These are phyloP conservation scores for Pisolithus tinctorius DNA, from an alignment of 768 basidiomycete genomes.

Conservation along the genomic window DNA sequence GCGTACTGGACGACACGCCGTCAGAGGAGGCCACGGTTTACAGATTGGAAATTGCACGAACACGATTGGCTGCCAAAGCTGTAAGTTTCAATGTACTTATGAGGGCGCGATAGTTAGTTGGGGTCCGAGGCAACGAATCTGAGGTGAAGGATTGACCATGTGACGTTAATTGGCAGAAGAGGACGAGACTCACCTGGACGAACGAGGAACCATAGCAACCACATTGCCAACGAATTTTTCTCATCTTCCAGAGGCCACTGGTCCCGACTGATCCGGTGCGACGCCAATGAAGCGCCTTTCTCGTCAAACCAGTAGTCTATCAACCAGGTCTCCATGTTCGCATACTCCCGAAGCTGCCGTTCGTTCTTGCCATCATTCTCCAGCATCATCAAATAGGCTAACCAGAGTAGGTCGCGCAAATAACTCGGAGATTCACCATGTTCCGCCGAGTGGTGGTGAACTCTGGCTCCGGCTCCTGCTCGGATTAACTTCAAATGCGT, in stretches of 20 bases:
- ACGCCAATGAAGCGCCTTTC: constrained; percentile 48
- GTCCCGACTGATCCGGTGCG: constrained; percentile 33
- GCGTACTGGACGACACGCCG: constrained; percentile 43
- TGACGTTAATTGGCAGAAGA: neutral
- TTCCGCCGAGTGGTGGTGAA: constrained; percentile 8
- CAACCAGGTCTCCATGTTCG: constrained; percentile 56
- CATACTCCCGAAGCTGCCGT: constrained; percentile 64
- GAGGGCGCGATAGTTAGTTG: constrained; percentile 37
- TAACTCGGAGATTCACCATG: constrained; percentile 16
- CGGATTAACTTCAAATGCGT: constrained; percentile 51
- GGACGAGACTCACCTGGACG: constrained; percentile 42
- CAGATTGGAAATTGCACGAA: constrained; percentile 25
- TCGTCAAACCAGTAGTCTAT: constrained; percentile 60
- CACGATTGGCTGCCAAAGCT: constrained; percentile 61
- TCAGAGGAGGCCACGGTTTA: constrained; percentile 2
- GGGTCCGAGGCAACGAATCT: constrained; percentile 45
- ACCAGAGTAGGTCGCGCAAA: constrained; percentile 48
- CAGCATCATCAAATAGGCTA: constrained; percentile 70
- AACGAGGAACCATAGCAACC: constrained; percentile 73
- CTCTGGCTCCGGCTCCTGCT: constrained; percentile 21
- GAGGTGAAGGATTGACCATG: constrained; percentile 1
- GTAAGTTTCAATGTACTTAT: constrained; percentile 49
- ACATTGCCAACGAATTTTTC: constrained; percentile 59
- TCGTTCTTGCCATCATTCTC: constrained; percentile 77
- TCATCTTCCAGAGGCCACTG: constrained; percentile 53